Conservation (phyloP, 257 asterid genomes). For the Agastache rugosa region DNA sequence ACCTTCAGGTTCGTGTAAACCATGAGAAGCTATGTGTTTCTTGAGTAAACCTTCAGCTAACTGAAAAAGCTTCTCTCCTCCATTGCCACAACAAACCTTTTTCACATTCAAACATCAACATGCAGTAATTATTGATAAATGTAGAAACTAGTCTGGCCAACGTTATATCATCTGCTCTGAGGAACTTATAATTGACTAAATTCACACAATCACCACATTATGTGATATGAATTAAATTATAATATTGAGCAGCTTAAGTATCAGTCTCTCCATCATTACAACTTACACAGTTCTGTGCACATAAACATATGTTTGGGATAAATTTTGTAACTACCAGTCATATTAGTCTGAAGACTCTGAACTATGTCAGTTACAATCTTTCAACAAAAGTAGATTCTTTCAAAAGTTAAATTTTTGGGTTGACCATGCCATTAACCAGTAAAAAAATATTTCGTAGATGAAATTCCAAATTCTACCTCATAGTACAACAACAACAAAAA, state of each 20-base stretch:
- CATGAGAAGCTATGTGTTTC: constrained; percentile 90
- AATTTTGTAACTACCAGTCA: not conserved
- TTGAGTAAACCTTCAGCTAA: constrained; percentile 96
- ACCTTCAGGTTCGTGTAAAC: constrained; percentile 99
- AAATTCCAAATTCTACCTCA: not conserved
- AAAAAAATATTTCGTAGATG: not conserved
- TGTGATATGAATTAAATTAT: not conserved
- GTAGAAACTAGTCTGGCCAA: not conserved
- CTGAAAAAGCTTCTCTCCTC: constrained; percentile 74
- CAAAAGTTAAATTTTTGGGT: not conserved
- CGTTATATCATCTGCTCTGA: constrained; percentile 20
- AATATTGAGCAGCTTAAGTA: constrained; percentile 2
- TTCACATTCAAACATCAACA: constrained; percentile 39
- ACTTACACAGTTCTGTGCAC: constrained; percentile 14
- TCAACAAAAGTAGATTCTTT: constrained; percentile 2
- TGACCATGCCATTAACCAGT: not conserved
- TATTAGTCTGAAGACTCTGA: not conserved
- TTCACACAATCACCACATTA: constrained; percentile 27
- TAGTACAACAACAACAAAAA: not conserved
- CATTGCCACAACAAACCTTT: constrained; percentile 86
- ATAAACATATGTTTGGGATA: constrained; percentile 2
- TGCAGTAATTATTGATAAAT: constrained; percentile 7
- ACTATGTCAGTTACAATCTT: not conserved
- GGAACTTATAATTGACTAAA: constrained; percentile 13
- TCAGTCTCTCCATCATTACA: constrained; percentile 13